Conservation (phyloP, 768 basidiomycete genomes). For the Xerocomellus dryophilus region DNA sequence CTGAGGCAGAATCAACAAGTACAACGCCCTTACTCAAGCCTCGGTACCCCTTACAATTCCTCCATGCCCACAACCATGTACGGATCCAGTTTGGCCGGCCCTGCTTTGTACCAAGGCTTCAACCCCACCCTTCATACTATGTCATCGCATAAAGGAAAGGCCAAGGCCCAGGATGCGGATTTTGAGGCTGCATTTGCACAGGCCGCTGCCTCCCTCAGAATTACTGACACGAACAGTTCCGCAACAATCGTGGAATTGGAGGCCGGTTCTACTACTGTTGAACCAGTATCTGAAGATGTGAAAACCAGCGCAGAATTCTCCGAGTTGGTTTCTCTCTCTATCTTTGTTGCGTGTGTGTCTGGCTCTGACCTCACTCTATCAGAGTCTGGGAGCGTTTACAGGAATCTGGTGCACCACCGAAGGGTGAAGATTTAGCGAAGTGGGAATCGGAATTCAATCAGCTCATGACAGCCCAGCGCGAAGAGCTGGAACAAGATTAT, state of each 20-base stretch:
- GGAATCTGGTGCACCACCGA: conserved; percentile 54
- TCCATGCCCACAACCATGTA: conserved; percentile 34
- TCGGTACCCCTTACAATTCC: conserved; percentile 35
- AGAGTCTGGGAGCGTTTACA: conserved; percentile 66
- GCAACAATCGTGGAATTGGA: conserved; percentile 53
- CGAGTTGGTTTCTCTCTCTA: conserved; percentile 40
- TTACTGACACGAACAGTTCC: conserved; percentile 40
- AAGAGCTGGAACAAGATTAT: conserved; percentile 64
- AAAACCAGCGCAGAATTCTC: conserved; percentile 44
- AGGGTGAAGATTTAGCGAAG: conserved; percentile 62
- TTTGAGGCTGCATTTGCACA: conserved; percentile 86
- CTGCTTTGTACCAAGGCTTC: conserved; percentile 34
- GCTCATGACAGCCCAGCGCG: conserved; percentile 65
- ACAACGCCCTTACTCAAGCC: conserved; percentile 40
- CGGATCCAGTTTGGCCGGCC: conserved; percentile 33
- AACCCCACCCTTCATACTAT: conserved; percentile 23
- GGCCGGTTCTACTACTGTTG: conserved; percentile 38
- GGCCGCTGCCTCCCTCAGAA: conserved; percentile 50
- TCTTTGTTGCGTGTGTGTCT: neutral
- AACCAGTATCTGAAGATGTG: conserved; percentile 37
- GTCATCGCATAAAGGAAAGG: conserved; percentile 60
- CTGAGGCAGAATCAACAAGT: conserved; percentile 16
- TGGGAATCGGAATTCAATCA: conserved; percentile 86
- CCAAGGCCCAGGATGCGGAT: conserved; percentile 72
- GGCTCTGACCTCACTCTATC: neutral